Conservation (phyloP, 2,329 filamentous ascomycete genomes). For the Diatrype stigma region DNA sequence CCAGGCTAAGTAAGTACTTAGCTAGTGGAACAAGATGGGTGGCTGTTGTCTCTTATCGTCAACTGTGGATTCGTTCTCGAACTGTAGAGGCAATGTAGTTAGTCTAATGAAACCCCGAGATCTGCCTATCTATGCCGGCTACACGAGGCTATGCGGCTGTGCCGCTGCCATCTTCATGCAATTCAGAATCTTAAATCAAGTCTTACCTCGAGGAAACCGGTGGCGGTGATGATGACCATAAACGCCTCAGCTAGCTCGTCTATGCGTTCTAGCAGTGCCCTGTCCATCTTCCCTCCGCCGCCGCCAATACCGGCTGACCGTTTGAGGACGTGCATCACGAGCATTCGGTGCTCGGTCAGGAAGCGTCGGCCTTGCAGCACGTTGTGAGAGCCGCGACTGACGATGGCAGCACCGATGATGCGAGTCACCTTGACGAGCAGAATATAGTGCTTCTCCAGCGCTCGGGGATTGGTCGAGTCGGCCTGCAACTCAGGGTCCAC, state of each 20-base stretch:
- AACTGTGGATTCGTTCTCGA: constrained; percentile 21
- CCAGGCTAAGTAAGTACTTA: too few species aligned
- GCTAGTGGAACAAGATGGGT: constrained; percentile 23
- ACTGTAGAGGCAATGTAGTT: constrained; percentile 14
- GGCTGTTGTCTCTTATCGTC: constrained; percentile 15
- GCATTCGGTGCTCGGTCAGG: constrained; percentile 73
- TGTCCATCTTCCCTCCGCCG: constrained; percentile 32
- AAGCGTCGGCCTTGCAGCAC: constrained; percentile 76
- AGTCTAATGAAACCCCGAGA: too few species aligned
- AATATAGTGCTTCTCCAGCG: constrained; percentile 77
- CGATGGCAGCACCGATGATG: constrained; percentile 75
- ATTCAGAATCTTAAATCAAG: too few species aligned
- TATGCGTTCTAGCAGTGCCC: constrained; percentile 55
- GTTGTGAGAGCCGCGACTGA: constrained; percentile 79
- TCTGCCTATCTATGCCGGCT: too few species aligned
- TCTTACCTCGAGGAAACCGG: constrained; percentile 77
- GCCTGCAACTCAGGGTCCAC: constrained; percentile 91
- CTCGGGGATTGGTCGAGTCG: constrained; percentile 63
- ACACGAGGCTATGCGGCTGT: background rate
- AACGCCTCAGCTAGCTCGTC: constrained; percentile 80
- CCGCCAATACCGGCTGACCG: constrained; percentile 73
- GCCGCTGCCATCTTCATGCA: too few species aligned
- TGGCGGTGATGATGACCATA: constrained; percentile 76
- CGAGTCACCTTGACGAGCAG: constrained; percentile 77
- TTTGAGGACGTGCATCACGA: constrained; percentile 88